A percentile compares a stretch with the other conserved stretches of the same genome.
These are phyloP conservation scores for Pyricularia grisea DNA, from an alignment of 2,329 filamentous ascomycete species.

Conservation along the genomic window DNA sequence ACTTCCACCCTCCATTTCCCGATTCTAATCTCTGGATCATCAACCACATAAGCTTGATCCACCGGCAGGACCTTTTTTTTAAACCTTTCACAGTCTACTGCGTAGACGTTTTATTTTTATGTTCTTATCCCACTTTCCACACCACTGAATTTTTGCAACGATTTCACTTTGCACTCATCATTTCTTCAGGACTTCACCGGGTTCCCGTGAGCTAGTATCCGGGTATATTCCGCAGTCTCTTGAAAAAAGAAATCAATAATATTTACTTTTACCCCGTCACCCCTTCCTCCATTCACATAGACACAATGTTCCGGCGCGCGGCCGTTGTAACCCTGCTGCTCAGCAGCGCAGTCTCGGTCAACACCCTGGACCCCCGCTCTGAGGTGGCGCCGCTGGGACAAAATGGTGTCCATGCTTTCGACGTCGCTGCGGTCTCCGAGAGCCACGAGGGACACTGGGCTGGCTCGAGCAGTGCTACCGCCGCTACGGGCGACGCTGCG, in stretches of 20 bases:
- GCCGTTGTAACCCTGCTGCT: neutral
- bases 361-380: neutral
- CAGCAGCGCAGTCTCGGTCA: neutral
- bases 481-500: too few species aligned
- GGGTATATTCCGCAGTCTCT: neutral
- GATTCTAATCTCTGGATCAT: neutral
- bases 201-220: neutral
- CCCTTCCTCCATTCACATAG: neutral
- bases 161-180: neutral
- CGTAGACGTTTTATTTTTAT: neutral
- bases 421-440: neutral
- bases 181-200: neutral
- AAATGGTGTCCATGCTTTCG: neutral
- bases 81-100: neutral
- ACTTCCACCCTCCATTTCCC: neutral
- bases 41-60: neutral
- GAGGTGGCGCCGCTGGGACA: neutral
- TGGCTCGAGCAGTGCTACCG: too few species aligned
- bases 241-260: neutral
- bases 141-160: neutral
- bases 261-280: neutral
- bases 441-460: too few species aligned
- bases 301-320: neutral
- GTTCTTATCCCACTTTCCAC: neutral
- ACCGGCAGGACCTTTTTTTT: neutral